Percentiles rank a stretch among this genome's conserved stretches.
These are phyloP conservation scores for Talaromyces sp. DNA, from an alignment of 2,329 filamentous ascomycete genomes.

Conservation along the genomic window DNA sequence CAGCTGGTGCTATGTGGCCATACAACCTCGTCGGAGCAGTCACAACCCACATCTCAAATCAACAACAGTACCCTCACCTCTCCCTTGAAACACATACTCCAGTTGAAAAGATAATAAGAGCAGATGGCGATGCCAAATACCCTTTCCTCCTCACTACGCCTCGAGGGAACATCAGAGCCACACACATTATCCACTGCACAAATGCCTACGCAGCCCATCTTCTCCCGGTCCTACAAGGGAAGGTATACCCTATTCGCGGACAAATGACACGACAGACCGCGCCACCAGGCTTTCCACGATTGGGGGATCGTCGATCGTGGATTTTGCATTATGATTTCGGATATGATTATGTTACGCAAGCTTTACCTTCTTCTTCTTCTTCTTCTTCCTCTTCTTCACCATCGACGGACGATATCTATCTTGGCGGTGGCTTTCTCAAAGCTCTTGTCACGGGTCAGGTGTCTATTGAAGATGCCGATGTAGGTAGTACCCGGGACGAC, in stretches of 20 bases:
- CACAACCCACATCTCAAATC: conserved; percentile 20
- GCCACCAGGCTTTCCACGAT: conserved; percentile 17
- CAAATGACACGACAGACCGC: conserved; percentile 43
- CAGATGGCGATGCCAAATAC: conserved; percentile 2
- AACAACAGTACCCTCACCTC: conserved; percentile 22
- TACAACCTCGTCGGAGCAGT: conserved; percentile 32
- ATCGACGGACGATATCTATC: conserved; percentile 12
- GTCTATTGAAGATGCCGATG: conserved; percentile 11
- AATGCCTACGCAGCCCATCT: conserved; percentile 42
- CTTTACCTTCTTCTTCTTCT: background rate
- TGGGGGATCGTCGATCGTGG: conserved; percentile 25
- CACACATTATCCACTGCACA: conserved; percentile 40
- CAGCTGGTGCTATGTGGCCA: conserved; percentile 33
- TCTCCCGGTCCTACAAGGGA: conserved; percentile 35
- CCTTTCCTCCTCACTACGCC: conserved; percentile 32
- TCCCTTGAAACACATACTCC: conserved; percentile 30
- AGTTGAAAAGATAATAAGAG: conserved; percentile 19
- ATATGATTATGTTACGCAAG: conserved; percentile 20
- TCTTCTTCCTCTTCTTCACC: background rate
- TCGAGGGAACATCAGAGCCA: conserved; percentile 32
- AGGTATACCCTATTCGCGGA: conserved; percentile 36
- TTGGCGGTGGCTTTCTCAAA: conserved; percentile 14
- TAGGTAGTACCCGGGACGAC: conserved; percentile 14
- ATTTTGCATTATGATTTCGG: conserved; percentile 25
- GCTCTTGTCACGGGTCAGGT: conserved; percentile 8